These are phyloP conservation scores for Nematodospora anomalae DNA, from an alignment of 1,139 yeast genomes.

Conservation along the genomic window DNA sequence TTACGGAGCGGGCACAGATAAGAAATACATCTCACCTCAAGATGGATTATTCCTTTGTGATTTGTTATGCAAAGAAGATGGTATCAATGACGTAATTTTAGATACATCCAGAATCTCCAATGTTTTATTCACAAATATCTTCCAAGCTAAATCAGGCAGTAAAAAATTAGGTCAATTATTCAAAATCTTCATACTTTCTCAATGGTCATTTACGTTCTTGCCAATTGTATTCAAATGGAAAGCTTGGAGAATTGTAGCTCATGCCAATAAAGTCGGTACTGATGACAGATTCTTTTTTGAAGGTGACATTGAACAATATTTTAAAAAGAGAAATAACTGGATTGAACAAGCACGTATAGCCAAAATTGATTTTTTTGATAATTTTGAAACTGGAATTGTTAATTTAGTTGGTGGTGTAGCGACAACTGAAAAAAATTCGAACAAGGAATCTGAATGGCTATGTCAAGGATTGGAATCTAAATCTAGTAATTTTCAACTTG, in stretches of 20 bases:
- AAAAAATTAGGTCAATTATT: conserved; percentile 41
- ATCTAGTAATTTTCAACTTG: conserved; percentile 46
- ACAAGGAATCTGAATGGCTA: conserved; percentile 60
- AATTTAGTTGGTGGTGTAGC: conserved; percentile 50
- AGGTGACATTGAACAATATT: conserved; percentile 29
- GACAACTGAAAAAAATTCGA: conserved; percentile 43
- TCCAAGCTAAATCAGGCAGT: conserved; percentile 30
- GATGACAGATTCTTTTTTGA: conserved; percentile 34
- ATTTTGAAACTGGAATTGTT: conserved; percentile 56
- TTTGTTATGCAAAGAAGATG: conserved; percentile 29
- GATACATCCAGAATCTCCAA: conserved; percentile 29
- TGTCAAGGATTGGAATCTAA: conserved; percentile 49
- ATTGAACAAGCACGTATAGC: conserved; percentile 43
- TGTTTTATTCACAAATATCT: conserved; percentile 29
- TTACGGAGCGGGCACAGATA: conserved; percentile 39
- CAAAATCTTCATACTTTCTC: conserved; percentile 43
- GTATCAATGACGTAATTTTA: conserved; percentile 29
- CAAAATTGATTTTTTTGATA: conserved; percentile 47
- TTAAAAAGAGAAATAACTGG: conserved; percentile 43
- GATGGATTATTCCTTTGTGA: conserved; percentile 56
- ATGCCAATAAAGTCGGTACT: conserved; percentile 23
- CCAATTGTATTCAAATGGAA: conserved; percentile 35
- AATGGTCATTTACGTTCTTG: conserved; percentile 38
- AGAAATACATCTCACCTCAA: conserved; percentile 55
- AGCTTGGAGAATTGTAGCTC: conserved; percentile 34